phyloP scores from a whole-genome alignment of 2,329 filamentous ascomycete genomes.

The Torrubiella hemipterigena region DNA sequence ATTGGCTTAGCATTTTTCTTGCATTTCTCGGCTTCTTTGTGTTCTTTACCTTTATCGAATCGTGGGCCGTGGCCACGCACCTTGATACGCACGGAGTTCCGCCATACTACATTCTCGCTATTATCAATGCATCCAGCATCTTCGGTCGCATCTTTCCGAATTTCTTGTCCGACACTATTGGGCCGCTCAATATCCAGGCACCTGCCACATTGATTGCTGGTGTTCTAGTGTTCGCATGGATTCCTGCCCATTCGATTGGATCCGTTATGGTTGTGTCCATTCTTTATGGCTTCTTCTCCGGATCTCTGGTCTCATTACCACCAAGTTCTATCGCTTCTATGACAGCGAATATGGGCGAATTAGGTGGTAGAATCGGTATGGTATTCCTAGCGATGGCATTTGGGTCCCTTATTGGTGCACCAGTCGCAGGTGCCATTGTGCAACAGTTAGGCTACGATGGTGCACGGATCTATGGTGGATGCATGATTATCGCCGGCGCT shows the following conservation, averaged over 20 bases:
- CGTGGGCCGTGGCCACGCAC: too few relatives aligned
- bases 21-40: conserved; percentile 20
- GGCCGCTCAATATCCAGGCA: conserved; percentile 21
- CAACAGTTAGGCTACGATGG: too few relatives aligned
- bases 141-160: conserved; percentile 13
- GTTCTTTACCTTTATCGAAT: conserved; percentile 16
- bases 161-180: conserved; percentile 13
- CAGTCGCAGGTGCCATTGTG: neutral
- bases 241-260: conserved; percentile 15
- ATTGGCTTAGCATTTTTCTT: conserved; percentile 15
- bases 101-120: too few relatives aligned
- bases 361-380: neutral
- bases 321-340: too few relatives aligned
- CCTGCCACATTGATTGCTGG: conserved; percentile 27
- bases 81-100: too few relatives aligned
- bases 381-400: neutral
- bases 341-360: too few relatives aligned
- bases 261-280: conserved; percentile 17
- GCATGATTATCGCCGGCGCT: too few relatives aligned
- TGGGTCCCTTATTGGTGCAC: neutral
- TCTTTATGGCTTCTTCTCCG: conserved; percentile 23
- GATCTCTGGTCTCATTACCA: too few relatives aligned
- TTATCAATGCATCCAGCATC: too few relatives aligned
- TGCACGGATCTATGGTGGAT: too few relatives aligned
- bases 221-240: conserved; percentile 19